Percentiles rank a stretch among this genome's conserved stretches.
Conservation (phyloP, 108 stramenopile species). For the Cyclotella cryptica region DNA sequence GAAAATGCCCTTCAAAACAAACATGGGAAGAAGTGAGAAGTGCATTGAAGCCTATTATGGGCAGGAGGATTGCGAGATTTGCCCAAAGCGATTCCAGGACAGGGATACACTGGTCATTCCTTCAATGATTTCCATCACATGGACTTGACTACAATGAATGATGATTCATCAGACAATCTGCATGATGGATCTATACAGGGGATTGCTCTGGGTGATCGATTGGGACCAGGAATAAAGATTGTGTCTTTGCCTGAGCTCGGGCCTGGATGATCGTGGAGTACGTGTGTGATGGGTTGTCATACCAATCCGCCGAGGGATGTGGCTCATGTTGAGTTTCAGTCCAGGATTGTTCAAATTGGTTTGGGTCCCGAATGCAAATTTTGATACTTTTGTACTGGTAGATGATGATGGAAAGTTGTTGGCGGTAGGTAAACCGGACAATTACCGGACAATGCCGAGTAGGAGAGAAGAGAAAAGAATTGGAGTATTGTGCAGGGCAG, state of each 20-base stretch:
- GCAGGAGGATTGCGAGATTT: slow-evolving; percentile 89
- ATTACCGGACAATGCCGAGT: slow-evolving; percentile 61
- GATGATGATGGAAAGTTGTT: no score
- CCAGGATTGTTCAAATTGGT: slow-evolving; percentile 91
- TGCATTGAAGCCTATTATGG: slow-evolving; percentile 83
- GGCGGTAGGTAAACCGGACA: slow-evolving; percentile 51
- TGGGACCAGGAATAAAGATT: slow-evolving; percentile 86
- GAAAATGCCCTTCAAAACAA: slow-evolving; percentile 58
- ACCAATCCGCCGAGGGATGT: slow-evolving; percentile 89
- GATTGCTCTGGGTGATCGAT: slow-evolving; percentile 80
- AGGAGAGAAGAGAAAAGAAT: slow-evolving; percentile 81
- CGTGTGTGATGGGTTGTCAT: slow-evolving; percentile 82
- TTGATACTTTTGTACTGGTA: slow-evolving; percentile 84
- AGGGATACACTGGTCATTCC: slow-evolving; percentile 92
- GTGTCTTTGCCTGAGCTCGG: slow-evolving; percentile 87
- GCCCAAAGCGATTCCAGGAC: slow-evolving; percentile 71
- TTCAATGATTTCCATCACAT: slow-evolving; percentile 94
- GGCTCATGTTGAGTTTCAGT: slow-evolving; percentile 89
- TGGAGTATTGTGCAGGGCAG: slow-evolving; percentile 77
- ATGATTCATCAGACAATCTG: no score
- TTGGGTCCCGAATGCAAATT: slow-evolving; percentile 87
- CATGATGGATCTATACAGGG: slow-evolving; percentile 68
- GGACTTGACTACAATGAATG: slow-evolving; percentile 91
- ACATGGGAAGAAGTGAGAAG: slow-evolving; percentile 84
- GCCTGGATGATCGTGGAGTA: no score